These are phyloP conservation scores for Eucalyptus virginea DNA, from an alignment of 345 rosid species.

Conservation along the genomic window DNA sequence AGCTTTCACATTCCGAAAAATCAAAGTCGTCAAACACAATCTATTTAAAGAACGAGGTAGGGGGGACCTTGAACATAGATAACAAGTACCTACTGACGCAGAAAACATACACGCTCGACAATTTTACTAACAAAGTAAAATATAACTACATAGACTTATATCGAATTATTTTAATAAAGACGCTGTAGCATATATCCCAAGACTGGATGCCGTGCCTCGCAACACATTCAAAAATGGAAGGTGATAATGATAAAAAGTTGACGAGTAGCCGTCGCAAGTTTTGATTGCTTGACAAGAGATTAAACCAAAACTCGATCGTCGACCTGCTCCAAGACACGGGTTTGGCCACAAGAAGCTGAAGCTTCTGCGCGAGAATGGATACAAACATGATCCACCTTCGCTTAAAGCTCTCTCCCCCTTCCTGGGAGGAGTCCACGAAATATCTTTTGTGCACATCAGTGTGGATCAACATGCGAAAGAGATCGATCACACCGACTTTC, in stretches of 20 bases:
- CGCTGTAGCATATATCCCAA: background rate
- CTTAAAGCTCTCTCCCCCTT: conserved; percentile 15
- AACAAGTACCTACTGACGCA: background rate
- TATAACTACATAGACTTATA: background rate
- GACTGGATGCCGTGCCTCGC: background rate
- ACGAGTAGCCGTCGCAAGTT: conserved; percentile 8
- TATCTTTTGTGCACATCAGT: conserved; percentile 18
- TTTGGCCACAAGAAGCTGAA: conserved; percentile 13
- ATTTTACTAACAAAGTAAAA: background rate
- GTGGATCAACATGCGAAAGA: conserved; percentile 23
- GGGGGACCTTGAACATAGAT: background rate
- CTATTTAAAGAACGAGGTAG: background rate
- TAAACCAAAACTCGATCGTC: background rate
- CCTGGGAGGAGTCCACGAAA: conserved; percentile 29
- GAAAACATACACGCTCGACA: background rate
- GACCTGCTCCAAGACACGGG: conserved; percentile 31
- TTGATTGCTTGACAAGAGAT: background rate
- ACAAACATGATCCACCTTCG: conserved; percentile 47
- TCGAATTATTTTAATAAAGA: background rate
- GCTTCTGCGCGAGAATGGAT: conserved; percentile 30
- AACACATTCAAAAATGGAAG: background rate
- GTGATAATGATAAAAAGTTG: background rate
- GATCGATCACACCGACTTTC: conserved; percentile 26
- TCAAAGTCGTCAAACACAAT: background rate
- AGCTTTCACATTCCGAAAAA: background rate